Evolutionary conservation across 495 filamentous ascomycete genomes (phyloP).

Genomic region (Xylaria cubensis): DNA sequence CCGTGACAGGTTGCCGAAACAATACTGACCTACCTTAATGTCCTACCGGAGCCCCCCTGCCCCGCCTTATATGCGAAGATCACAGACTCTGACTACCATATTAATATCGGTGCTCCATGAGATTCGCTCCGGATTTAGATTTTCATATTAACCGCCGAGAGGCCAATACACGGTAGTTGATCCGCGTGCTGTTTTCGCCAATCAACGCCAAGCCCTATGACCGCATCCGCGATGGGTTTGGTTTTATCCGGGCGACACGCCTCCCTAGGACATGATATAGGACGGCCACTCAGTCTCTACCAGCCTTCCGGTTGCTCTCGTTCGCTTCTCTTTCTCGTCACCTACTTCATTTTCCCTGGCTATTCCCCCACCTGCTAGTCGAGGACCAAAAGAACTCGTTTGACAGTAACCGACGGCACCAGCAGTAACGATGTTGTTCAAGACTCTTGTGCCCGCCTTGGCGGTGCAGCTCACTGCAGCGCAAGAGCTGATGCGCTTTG

Average conservation of each 20-base stretch:
- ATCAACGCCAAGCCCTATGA: constrained; percentile 25
- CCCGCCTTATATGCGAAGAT: constrained; percentile 21
- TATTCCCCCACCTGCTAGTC: background rate
- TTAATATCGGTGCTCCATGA: constrained; percentile 25
- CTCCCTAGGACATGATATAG: constrained; percentile 23
- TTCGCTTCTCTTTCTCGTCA: constrained; percentile 17
- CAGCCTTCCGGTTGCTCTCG: constrained; percentile 1
- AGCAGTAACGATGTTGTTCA: constrained; percentile 34
- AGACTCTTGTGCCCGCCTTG: constrained; percentile 38
- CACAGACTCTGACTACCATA: constrained; percentile 12
- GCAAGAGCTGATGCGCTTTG: constrained; percentile 56
- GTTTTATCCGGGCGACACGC: constrained; percentile 28
- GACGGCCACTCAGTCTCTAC: constrained; percentile 13
- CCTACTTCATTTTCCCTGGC: background rate
- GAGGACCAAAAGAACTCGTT: background rate
- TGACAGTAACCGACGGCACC: constrained; percentile 6
- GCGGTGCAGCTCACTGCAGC: constrained; percentile 44
- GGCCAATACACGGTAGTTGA: constrained; percentile 28
- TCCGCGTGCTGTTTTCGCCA: constrained; percentile 19
- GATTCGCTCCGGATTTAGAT: constrained; percentile 30
- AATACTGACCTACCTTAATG: background rate
- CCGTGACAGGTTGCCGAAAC: constrained; percentile 11
- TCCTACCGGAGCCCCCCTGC: constrained; percentile 9
- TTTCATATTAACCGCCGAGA: constrained; percentile 28
- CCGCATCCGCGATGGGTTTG: constrained; percentile 28